A percentile compares a stretch with the other conserved stretches of the same genome.
Conservation (phyloP, 108 stramenopile species). For the Nannochloropsis salina region DNA sequence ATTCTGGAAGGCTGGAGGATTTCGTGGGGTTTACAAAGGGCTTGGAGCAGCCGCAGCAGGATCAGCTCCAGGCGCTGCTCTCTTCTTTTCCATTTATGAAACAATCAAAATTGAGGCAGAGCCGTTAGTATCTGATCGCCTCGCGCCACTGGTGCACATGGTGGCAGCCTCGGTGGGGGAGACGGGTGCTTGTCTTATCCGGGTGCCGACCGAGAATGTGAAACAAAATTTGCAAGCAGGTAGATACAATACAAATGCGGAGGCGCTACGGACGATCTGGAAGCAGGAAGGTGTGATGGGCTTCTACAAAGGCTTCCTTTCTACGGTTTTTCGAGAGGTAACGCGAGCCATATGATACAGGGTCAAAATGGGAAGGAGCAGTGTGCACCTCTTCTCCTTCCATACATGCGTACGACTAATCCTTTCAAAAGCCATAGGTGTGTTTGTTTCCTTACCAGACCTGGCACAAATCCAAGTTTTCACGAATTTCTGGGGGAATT, state of each 20-base stretch:
- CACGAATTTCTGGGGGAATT: not conserved
- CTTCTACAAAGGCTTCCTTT: slow-evolving; percentile 43
- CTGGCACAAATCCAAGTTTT: too few species aligned
- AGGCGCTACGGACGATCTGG: slow-evolving; percentile 24
- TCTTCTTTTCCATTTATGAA: slow-evolving; percentile 84
- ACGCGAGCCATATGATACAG: not conserved
- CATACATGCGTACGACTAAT: too few species aligned
- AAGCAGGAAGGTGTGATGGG: slow-evolving; percentile 30
- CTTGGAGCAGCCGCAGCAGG: not conserved
- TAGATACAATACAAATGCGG: not conserved
- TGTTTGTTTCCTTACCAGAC: too few species aligned
- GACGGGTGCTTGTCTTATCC: slow-evolving; percentile 76
- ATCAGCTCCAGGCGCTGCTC: slow-evolving; percentile 8
- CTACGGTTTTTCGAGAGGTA: slow-evolving; percentile 29
- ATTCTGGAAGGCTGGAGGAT: slow-evolving; percentile 24
- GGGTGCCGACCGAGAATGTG: slow-evolving; percentile 83
- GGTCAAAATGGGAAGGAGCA: not conserved
- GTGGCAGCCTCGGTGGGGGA: slow-evolving; percentile 77
- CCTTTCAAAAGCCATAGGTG: too few species aligned
- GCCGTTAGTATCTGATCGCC: not conserved
- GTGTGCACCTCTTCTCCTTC: too few species aligned
- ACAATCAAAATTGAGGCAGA: slow-evolving; percentile 22
- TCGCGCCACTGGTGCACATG: slow-evolving; percentile 68
- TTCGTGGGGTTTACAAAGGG: not conserved
- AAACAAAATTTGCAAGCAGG: slow-evolving; percentile 80